These are phyloP conservation scores for Alternaria sp. DNA, from an alignment of 2,329 filamentous ascomycete species.

Conservation along the genomic window DNA sequence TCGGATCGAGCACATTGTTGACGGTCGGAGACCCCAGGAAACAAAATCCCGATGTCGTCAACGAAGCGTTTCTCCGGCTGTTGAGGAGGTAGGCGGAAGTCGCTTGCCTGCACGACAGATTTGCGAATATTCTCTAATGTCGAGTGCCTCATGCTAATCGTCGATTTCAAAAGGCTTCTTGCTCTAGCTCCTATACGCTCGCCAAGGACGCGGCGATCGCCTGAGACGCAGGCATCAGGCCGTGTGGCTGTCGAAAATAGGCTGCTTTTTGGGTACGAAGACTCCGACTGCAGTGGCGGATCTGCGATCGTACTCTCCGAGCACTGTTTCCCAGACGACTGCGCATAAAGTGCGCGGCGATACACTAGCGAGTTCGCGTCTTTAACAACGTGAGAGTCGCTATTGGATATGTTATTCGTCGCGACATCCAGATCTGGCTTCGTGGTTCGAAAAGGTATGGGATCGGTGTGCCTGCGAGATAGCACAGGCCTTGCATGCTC, in stretches of 20 bases:
- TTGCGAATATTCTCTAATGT: background rate
- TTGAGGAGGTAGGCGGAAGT: conserved; percentile 25
- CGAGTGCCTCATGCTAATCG: background rate
- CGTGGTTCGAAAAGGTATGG: background rate
- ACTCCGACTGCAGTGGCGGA: background rate
- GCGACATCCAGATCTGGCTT: background rate
- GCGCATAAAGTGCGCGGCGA: background rate
- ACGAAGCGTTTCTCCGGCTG: conserved; percentile 34
- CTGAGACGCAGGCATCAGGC: conserved; percentile 14
- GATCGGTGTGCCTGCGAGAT: background rate
- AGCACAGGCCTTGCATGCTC: background rate
- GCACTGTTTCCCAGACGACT: background rate
- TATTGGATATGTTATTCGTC: background rate
- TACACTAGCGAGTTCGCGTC: background rate
- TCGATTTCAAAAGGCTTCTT: conserved; percentile 23
- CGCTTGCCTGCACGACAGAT: conserved; percentile 9
- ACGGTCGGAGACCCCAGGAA: conserved; percentile 31
- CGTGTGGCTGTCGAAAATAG: conserved; percentile 15
- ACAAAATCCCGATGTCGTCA: conserved; percentile 34
- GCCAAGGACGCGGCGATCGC: background rate
- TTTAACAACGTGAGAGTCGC: background rate
- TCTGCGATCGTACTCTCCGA: conserved; percentile 1
- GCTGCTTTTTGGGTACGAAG: conserved; percentile 1
- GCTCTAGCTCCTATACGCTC: background rate
- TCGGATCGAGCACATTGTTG: conserved; percentile 19